Evolutionary conservation across 495 filamentous ascomycete species (phyloP), one percentile per base, ranked within the genome.

Genomic region (Astrothelium macrocarpum): DNA sequence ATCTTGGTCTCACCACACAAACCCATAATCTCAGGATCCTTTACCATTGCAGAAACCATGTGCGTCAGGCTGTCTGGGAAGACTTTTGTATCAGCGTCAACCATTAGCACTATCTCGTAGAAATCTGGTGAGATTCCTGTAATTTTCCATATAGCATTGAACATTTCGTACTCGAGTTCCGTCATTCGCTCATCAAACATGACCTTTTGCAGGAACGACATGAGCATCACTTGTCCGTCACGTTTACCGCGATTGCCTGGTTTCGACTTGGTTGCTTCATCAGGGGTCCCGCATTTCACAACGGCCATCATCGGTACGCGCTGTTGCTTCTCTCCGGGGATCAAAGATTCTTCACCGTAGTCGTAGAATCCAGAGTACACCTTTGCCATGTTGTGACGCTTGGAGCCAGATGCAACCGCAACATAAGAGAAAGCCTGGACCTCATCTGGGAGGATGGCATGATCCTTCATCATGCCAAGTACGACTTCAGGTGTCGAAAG

Each of bases 151-250:
- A 99, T 81, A 39, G 94, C 95, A 70, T 97, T 99, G 79, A 97
- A 97, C 89, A 99, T 97, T 71, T 99, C 95, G 68, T 91, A 99
- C 72, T 99, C 95, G n/a, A 99, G 84, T 72, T 99, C 92, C 3
- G 95, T 97, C 95, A 99, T 99, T 42, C 95, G 89, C 75, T 99
- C 95, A 73, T 99, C 95, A 72, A 99, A 99, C 95, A 99, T 99
- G 66, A 99, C 94, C 77, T 99, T 99, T 74, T 99, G 95, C 69
- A 99, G 78, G 82, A 99, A 99, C 23, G 91, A 95, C 95, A 99
- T 99, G 59, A 99, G 77, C 68, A 99, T 93, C 72, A 99, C 97
- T 75, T 99, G 95, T 77, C 89, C 92, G 81, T 99, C 95, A 73
- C 95, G 87, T 79, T 99, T 99, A 70, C 95, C 95, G 68, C 95